A percentile compares a stretch with the other conserved stretches of the same genome.
Conservation (phyloP, 306 rosid species). For the Pterocarpus santalinus region DNA sequence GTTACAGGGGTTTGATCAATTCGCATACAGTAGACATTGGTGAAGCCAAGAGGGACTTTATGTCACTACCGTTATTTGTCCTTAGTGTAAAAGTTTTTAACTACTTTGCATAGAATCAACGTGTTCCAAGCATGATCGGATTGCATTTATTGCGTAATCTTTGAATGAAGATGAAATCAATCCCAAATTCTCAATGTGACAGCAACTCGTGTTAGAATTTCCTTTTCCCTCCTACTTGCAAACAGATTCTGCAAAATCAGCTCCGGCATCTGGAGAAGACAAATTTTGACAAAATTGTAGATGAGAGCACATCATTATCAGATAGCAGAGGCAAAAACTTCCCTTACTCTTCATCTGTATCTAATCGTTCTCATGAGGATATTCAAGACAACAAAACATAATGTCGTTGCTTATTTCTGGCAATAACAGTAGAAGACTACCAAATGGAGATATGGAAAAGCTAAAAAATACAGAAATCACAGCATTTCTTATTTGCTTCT, state of each 20-base stretch:
- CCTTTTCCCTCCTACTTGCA: not conserved
- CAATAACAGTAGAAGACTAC: too few relatives aligned
- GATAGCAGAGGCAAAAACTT: conserved; percentile 63
- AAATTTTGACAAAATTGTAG: conserved; percentile 47
- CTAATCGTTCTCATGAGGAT: conserved; percentile 29
- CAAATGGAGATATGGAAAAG: too few relatives aligned
- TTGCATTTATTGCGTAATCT: not conserved
- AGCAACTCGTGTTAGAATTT: not conserved
- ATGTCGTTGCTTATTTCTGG: conserved; percentile 4
- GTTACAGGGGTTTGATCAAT: too few relatives aligned
- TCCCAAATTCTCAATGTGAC: not conserved
- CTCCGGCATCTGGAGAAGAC: conserved; percentile 60
- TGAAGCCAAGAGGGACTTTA: too few relatives aligned
- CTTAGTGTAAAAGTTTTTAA: too few relatives aligned
- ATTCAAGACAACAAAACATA: conserved; percentile 34
- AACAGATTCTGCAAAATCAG: conserved; percentile 64
- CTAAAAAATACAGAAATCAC: too few relatives aligned
- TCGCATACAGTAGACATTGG: too few relatives aligned
- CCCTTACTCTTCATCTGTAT: conserved; percentile 49
- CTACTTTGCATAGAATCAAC: not conserved
- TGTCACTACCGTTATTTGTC: too few relatives aligned
- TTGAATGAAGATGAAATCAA: conserved; percentile 31
- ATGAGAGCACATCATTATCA: conserved; percentile 39
- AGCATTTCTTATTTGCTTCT: too few relatives aligned
- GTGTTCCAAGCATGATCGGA: not conserved